phyloP scores from a whole-genome alignment of 2,329 filamentous ascomycete species.

The Aspergillus flavus region DNA sequence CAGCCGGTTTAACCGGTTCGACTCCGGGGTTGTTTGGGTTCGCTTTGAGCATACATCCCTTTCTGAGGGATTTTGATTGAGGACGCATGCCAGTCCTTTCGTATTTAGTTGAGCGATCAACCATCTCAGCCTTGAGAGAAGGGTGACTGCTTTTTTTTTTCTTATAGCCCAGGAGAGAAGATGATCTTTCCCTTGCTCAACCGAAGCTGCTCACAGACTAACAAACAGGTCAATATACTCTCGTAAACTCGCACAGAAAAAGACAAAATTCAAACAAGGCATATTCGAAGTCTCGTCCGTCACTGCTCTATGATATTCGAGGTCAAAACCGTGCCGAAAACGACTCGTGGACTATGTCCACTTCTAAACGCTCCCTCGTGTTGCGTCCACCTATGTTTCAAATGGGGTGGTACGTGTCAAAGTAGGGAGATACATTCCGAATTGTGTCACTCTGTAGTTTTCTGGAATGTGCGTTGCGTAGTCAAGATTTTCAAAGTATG shows the following conservation, averaged over 20 bases:
- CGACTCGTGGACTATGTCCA: constrained; percentile 32
- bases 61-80: neutral
- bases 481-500: neutral
- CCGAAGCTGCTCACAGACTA: constrained; percentile 6
- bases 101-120: neutral
- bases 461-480: constrained; percentile 8
- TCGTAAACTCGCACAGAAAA: neutral
- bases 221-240: constrained; percentile 1
- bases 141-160: neutral
- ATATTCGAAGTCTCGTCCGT: constrained; percentile 50
- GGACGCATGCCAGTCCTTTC: neutral
- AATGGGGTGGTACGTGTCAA: constrained; percentile 47
- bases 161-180: constrained; percentile 11
- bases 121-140: neutral
- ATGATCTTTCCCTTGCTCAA: constrained; percentile 15
- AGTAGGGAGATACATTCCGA: constrained; percentile 46
- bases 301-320: constrained; percentile 45
- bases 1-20: constrained; percentile 22
- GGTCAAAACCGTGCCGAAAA: constrained; percentile 50
- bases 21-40: constrained; percentile 42
- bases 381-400: constrained; percentile 42
- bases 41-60: constrained; percentile 48
- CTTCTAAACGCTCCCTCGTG: constrained; percentile 42
- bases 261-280: constrained; percentile 25
- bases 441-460: neutral